phyloP scores from a whole-genome alignment of 1,139 yeast species.

The Pichia sp. region DNA sequence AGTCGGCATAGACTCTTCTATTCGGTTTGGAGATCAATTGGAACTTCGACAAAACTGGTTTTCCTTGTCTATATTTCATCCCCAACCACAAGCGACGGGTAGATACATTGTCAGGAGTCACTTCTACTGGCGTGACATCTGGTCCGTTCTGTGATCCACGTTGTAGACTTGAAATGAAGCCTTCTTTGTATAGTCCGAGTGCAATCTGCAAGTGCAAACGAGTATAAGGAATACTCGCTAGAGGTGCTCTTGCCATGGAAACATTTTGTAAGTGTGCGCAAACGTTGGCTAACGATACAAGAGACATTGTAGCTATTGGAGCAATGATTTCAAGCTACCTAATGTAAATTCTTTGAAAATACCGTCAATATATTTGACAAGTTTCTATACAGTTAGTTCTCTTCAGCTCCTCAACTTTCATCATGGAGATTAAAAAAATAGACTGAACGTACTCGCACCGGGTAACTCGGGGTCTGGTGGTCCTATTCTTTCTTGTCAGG shows the following conservation, averaged over 20 bases:
- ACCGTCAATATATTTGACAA: too few relatives aligned
- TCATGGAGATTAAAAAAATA: background rate
- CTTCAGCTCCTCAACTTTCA: background rate
- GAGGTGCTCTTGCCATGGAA: constrained; percentile 65
- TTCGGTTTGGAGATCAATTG: constrained; percentile 82
- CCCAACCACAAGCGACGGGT: constrained; percentile 90
- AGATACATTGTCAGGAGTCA: constrained; percentile 82
- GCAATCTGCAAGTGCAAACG: constrained; percentile 81
- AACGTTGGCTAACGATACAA: constrained; percentile 76
- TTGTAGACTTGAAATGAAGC: constrained; percentile 79
- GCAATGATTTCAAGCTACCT: background rate
- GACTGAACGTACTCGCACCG: background rate
- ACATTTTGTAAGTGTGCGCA: constrained; percentile 92
- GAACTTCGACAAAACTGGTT: constrained; percentile 70
- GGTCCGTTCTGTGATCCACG: constrained; percentile 92
- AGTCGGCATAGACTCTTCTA: constrained; percentile 60
- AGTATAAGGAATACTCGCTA: constrained; percentile 81
- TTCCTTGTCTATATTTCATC: constrained; percentile 77
- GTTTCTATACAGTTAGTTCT: too few relatives aligned
- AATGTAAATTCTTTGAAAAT: too few relatives aligned
- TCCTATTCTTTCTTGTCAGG: background rate
- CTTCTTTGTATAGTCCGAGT: constrained; percentile 82
- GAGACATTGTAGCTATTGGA: constrained; percentile 53
- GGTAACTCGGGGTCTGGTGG: constrained; percentile 10
- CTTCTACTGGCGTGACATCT: constrained; percentile 67